Evolutionary conservation across 2,329 filamentous ascomycete species (phyloP).

Genomic region (Claviceps fusiformis): DNA sequence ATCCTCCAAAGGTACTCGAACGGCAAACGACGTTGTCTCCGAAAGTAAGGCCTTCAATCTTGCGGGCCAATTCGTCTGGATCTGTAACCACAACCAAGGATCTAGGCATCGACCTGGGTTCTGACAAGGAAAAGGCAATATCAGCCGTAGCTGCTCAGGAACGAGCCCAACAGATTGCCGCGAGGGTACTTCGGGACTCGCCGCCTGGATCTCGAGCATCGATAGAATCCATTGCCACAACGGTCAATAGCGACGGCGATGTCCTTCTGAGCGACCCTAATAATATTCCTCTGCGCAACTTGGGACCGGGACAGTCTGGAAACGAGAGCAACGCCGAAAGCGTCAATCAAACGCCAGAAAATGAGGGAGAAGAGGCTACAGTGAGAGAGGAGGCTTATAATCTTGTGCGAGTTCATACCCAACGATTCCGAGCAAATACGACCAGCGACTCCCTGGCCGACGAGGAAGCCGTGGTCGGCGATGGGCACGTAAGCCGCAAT

Average conservation of each 20-base stretch:
- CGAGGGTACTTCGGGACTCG: conserved; percentile 23
- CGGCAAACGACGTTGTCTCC: conserved; percentile 8
- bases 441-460: conserved; percentile 4
- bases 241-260: conserved; percentile 15
- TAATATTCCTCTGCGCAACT: conserved; percentile 19
- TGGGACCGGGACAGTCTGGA: conserved; percentile 8
- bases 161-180: conserved; percentile 28
- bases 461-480: conserved; percentile 7
- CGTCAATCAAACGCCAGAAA: background rate
- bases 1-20: background rate
- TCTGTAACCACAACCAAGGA: conserved; percentile 19
- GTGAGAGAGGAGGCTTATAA: conserved; percentile 25
- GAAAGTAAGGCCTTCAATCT: conserved; percentile 26
- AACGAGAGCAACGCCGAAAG: background rate
- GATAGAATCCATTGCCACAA: conserved; percentile 22
- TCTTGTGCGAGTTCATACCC: conserved; percentile 29
- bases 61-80: conserved; percentile 28
- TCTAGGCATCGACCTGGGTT: conserved; percentile 14
- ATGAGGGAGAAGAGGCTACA: background rate
- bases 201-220: conserved; percentile 24
- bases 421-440: conserved; percentile 10
- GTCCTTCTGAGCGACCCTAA: conserved; percentile 10
- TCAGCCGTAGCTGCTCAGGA: conserved; percentile 30
- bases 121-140: conserved; percentile 13
- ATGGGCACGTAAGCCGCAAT: conserved; percentile 11